Percentiles rank a stretch among this genome's conserved stretches.
Conservation (phyloP, 768 basidiomycete species). For the Lactarius pseudohatsudake region DNA sequence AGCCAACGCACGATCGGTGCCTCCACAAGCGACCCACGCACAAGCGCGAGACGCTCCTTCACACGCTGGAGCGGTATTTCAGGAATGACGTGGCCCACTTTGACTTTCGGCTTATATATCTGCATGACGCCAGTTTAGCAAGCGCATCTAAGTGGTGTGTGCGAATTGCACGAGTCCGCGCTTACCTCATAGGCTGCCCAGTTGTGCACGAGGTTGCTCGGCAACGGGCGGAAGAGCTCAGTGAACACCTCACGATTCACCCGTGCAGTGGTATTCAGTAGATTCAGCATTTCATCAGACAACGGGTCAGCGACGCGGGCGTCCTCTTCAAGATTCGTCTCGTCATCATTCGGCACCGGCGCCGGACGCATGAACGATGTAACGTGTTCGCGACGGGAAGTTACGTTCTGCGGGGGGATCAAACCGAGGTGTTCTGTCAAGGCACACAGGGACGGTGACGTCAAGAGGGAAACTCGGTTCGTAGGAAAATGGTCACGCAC, state of each 20-base stretch:
- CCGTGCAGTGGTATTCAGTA: constrained; percentile 72
- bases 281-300: constrained; percentile 50
- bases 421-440: constrained; percentile 81
- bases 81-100: constrained; percentile 79
- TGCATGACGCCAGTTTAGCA: constrained; percentile 32
- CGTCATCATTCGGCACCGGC: constrained; percentile 67
- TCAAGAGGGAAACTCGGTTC: constrained; percentile 2
- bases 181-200: constrained; percentile 77
- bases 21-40: constrained; percentile 74
- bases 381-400: constrained; percentile 42
- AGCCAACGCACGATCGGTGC: constrained; percentile 55
- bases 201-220: constrained; percentile 74
- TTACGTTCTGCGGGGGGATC: constrained; percentile 65
- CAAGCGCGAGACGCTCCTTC: constrained; percentile 70
- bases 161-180: background rate
- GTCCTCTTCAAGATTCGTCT: constrained; percentile 59
- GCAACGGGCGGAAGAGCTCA: constrained; percentile 83
- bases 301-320: constrained; percentile 76
- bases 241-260: constrained; percentile 84
- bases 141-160: background rate
- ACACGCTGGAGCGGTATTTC: constrained; percentile 64
- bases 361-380: constrained; percentile 76
- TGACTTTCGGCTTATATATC: constrained; percentile 73
- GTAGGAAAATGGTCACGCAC: constrained; percentile 39
- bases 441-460: constrained; percentile 3